phyloP scores from a whole-genome alignment of 768 basidiomycete genomes.

The Mycena maculata region DNA sequence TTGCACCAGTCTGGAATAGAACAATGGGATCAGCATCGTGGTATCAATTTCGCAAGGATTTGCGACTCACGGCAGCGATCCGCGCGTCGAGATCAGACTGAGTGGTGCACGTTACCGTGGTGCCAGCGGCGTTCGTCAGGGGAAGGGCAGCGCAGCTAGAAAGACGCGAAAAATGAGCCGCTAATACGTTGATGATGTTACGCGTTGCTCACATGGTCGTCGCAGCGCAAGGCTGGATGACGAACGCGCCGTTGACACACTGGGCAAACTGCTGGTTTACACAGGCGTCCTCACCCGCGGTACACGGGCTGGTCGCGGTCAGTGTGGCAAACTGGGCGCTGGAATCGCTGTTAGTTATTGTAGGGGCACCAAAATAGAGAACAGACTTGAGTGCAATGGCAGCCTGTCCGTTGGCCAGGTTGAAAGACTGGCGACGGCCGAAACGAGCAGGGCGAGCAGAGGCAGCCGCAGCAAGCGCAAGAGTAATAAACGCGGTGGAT shows the following conservation, averaged over 20 bases:
- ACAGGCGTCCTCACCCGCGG: conserved; percentile 59
- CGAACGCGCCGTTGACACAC: conserved; percentile 63
- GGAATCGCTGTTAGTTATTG: not conserved
- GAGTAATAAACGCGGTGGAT: conserved; percentile 50
- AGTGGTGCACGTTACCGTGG: conserved; percentile 64
- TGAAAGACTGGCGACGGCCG: conserved; percentile 45
- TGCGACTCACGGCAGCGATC: conserved; percentile 55
- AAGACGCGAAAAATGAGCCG: conserved; percentile 7
- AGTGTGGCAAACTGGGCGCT: conserved; percentile 52
- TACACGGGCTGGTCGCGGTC: conserved; percentile 48
- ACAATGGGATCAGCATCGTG: not conserved
- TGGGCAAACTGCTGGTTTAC: conserved; percentile 62
- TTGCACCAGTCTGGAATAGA: conserved; percentile 26
- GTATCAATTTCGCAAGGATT: not conserved
- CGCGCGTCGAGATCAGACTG: conserved; percentile 58
- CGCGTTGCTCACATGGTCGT: conserved; percentile 49
- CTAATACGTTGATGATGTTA: not conserved
- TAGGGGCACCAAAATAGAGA: not conserved
- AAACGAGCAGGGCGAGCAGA: conserved; percentile 51
- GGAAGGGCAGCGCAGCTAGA: conserved; percentile 64
- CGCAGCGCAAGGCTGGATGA: conserved; percentile 47
- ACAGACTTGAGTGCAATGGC: conserved; percentile 56
- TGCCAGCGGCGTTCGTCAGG: conserved; percentile 60
- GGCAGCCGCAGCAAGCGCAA: conserved; percentile 46
- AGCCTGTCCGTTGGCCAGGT: conserved; percentile 54